A percentile compares a stretch with the other conserved stretches of the same genome.
Evolutionary conservation across 1,139 yeast species (phyloP).

Genomic region (Debaryomyces nepalensis): DNA sequence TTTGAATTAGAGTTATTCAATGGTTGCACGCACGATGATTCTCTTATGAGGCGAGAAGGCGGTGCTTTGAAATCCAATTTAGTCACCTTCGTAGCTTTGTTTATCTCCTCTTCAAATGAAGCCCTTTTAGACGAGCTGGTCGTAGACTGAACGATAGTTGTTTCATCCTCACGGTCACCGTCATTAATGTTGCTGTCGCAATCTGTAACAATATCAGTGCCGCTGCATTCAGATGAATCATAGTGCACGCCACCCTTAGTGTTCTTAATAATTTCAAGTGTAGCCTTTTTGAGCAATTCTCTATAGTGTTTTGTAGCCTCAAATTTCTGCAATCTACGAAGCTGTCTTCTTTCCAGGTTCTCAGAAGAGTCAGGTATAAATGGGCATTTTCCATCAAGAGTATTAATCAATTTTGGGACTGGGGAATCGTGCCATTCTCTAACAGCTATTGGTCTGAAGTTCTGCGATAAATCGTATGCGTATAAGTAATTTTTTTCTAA

Average conservation of each 20-base stretch:
- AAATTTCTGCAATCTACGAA: constrained; percentile 44
- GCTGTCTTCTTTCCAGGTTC: constrained; percentile 42
- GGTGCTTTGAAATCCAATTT: constrained; percentile 29
- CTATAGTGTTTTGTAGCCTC: constrained; percentile 48
- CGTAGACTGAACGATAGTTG: constrained; percentile 23
- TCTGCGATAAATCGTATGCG: constrained; percentile 80
- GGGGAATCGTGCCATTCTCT: constrained; percentile 72
- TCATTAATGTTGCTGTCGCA: constrained; percentile 21
- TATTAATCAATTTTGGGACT: constrained; percentile 49
- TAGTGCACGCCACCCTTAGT: constrained; percentile 29
- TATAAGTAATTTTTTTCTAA: constrained; percentile 70
- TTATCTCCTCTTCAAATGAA: constrained; percentile 16
- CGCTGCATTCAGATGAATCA: constrained; percentile 26
- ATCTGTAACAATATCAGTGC: constrained; percentile 32
- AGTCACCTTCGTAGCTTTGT: constrained; percentile 13
- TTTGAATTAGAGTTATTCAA: constrained; percentile 40
- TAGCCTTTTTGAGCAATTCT: constrained; percentile 39
- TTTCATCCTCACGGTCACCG: constrained; percentile 20
- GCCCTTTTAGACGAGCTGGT: constrained; percentile 20
- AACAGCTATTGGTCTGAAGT: constrained; percentile 78
- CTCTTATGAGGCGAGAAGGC: constrained; percentile 29
- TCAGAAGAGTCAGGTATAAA: constrained; percentile 57
- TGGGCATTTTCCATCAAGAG: constrained; percentile 74
- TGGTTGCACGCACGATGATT: constrained; percentile 37
- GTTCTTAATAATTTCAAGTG: constrained; percentile 37